Evolutionary conservation across 805 yeast species (phyloP).

Genomic region (Alloascoidea hylecoeti): DNA sequence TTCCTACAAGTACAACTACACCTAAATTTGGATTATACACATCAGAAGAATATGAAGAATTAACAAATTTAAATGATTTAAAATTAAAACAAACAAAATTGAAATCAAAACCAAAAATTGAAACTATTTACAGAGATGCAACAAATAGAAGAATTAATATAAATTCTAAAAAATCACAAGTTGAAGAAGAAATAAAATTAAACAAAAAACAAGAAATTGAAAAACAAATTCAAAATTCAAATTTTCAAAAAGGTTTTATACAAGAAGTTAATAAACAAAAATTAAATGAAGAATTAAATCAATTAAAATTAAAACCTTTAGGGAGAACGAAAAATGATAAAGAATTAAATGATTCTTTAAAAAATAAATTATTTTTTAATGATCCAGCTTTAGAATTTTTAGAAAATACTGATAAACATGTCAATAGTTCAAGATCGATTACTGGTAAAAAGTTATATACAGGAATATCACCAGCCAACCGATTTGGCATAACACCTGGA

Average conservation of each 20-base stretch:
- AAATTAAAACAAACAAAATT: slow-evolving; percentile 5
- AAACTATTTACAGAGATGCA: slow-evolving; percentile 41
- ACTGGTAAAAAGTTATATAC: slow-evolving; percentile 42
- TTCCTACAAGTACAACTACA: too few species aligned
- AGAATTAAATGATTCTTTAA: too few species aligned
- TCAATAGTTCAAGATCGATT: slow-evolving; percentile 8
- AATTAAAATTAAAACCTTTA: too few species aligned
- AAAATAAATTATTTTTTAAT: slow-evolving; percentile 25
- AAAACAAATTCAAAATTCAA: slow-evolving; percentile 8
- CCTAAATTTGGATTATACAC: too few species aligned
- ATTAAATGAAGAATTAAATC: slow-evolving; percentile 19
- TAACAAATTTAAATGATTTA: too few species aligned
- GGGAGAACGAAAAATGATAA: too few species aligned
- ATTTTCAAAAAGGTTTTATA: slow-evolving; percentile 10
- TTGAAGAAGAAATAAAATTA: slow-evolving; percentile 14
- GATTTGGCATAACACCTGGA: slow-evolving; percentile 73
- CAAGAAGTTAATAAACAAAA: slow-evolving; percentile 24
- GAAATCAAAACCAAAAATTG: slow-evolving; percentile 9
- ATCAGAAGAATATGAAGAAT: too few species aligned
- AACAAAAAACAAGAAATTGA: slow-evolving; percentile 7
- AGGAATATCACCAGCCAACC: slow-evolving; percentile 45
- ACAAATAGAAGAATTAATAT: slow-evolving; percentile 32
- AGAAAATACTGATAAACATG: slow-evolving; percentile 9
- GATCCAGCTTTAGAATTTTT: slow-evolving; percentile 51
- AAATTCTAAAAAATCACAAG: slow-evolving; percentile 10